Conservation (phyloP, 176 grass and related monocot species). For the Carex myosuroides region DNA sequence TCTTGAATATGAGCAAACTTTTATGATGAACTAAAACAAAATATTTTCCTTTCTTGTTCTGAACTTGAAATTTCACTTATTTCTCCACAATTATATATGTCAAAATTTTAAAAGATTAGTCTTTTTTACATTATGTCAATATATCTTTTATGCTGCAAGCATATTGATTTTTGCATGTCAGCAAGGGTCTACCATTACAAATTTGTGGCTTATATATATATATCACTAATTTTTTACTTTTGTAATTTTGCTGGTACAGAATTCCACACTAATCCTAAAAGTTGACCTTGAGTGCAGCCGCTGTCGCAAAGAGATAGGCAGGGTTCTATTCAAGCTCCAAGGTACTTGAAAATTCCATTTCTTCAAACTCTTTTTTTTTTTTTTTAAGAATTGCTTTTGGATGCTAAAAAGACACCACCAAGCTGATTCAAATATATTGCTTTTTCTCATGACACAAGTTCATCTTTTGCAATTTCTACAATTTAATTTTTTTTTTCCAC, state of each 20-base stretch:
- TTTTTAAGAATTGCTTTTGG: neutral
- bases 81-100: neutral
- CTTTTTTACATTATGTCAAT: neutral
- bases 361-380: neutral
- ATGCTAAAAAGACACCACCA: neutral
- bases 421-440: neutral
- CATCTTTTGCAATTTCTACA: neutral
- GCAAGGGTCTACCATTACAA: neutral
- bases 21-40: neutral
- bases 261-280: conserved; percentile 43
- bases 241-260: conserved; percentile 25
- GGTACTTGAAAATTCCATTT: conserved; percentile 17
- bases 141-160: neutral
- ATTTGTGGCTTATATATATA: neutral
- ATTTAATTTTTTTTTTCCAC: neutral
- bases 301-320: conserved; percentile 48
- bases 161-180: neutral
- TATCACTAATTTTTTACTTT: neutral
- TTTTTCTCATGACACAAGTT: neutral
- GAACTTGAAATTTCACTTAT: neutral
- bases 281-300: conserved; percentile 57
- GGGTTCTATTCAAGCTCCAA: conserved; percentile 56
- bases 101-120: neutral
- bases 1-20: neutral
- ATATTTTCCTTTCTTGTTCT: neutral